A percentile compares a stretch with the other conserved stretches of the same genome.
Conservation (phyloP, 75 land plant genomes). For the Cryptomeria japonica region DNA sequence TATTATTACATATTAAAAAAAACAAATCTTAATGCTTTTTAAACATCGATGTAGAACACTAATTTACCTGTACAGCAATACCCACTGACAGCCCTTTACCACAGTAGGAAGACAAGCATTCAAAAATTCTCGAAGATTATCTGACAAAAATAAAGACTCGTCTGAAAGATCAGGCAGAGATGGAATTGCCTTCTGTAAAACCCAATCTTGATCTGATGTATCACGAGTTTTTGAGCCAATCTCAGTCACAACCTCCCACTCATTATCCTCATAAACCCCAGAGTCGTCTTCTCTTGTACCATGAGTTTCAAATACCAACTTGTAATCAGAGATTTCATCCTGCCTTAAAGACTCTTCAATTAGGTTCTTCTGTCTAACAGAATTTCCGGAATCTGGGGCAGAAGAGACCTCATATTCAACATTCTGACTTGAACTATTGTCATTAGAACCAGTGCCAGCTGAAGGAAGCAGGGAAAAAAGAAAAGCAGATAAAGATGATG, state of each 20-base stretch:
- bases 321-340: slow-evolving; percentile 22
- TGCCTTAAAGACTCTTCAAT: slow-evolving; percentile 12
- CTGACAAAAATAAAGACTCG: slow-evolving; percentile 72
- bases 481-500: slow-evolving; percentile 59
- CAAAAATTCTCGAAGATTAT: slow-evolving; percentile 63
- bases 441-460: slow-evolving; percentile 18
- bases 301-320: slow-evolving; percentile 3
- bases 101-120: slow-evolving; percentile 74
- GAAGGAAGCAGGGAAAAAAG: slow-evolving; percentile 50
- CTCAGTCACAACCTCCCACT: slow-evolving; percentile 22
- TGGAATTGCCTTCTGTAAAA: slow-evolving; percentile 6
- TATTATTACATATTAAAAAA: slow-evolving; percentile 2
- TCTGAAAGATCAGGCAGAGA: slow-evolving; percentile 37
- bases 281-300: slow-evolving; percentile 16
- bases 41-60: background rate
- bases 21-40: slow-evolving; percentile 9
- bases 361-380: slow-evolving; percentile 21
- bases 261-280: slow-evolving; percentile 15
- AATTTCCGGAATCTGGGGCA: slow-evolving; percentile 6
- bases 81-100: slow-evolving; percentile 86
- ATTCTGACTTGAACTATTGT: slow-evolving; percentile 6
- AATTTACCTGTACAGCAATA: slow-evolving; percentile 78
- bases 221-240: slow-evolving; percentile 20
- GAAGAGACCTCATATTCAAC: slow-evolving; percentile 15
- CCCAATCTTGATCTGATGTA: slow-evolving; percentile 22